These are phyloP conservation scores for Wickerhamomyces rabaulensis DNA, from an alignment of 805 yeast species.

Conservation along the genomic window DNA sequence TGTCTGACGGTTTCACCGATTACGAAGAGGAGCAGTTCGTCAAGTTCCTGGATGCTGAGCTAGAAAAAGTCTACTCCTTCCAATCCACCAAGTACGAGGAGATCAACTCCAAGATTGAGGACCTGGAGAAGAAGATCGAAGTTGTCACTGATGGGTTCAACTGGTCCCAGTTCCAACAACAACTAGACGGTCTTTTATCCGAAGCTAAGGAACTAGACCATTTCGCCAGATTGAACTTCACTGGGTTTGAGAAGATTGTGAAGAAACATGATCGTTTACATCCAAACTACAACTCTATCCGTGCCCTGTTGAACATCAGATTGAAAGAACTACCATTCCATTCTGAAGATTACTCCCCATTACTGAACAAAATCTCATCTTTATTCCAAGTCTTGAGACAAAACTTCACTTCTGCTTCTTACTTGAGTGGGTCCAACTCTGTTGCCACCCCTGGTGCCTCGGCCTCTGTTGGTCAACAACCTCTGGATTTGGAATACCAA, in stretches of 20 bases:
- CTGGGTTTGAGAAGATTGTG: constrained; percentile 92
- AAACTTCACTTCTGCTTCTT: constrained; percentile 39
- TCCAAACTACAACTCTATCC: constrained; percentile 74
- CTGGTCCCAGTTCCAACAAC: constrained; percentile 54
- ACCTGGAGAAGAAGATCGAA: constrained; percentile 55
- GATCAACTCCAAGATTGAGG: constrained; percentile 57
- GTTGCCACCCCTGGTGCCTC: constrained; percentile 21
- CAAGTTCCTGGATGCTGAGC: constrained; percentile 56
- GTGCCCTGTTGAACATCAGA: constrained; percentile 83
- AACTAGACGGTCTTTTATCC: constrained; percentile 67
- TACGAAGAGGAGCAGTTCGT: constrained; percentile 70
- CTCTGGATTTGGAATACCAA: constrained; percentile 36
- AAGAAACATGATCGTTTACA: constrained; percentile 94
- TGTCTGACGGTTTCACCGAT: constrained; percentile 51
- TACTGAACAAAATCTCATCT: constrained; percentile 75
- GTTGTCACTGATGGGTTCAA: constrained; percentile 37
- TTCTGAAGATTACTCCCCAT: constrained; percentile 91
- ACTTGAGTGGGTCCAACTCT: constrained; percentile 22
- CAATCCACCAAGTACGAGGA: constrained; percentile 64
- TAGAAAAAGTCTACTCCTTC: constrained; percentile 74
- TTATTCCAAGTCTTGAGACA: constrained; percentile 80
- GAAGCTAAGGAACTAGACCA: constrained; percentile 83
- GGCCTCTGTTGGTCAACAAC: constrained; percentile 7
- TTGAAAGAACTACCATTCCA: constrained; percentile 86
- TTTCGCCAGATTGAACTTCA: constrained; percentile 86